A percentile compares a stretch with the other conserved stretches of the same genome.
Evolutionary conservation across 2,329 filamentous ascomycete genomes (phyloP).

Genomic region (Volutella citrinella): DNA sequence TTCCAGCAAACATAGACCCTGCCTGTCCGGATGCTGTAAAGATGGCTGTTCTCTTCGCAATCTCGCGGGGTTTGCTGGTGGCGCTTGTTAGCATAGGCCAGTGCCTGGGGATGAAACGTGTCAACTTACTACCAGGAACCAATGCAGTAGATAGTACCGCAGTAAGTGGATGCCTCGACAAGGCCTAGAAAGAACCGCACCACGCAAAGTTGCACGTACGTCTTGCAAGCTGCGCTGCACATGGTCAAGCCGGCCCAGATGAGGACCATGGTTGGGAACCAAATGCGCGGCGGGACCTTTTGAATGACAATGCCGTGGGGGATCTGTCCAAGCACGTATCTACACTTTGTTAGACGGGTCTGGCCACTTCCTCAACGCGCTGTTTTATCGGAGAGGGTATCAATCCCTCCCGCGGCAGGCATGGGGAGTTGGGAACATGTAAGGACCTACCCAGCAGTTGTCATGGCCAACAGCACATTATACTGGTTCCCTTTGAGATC

Average conservation of each 20-base stretch:
- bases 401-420: too few relatives aligned
- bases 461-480: constrained; percentile 23
- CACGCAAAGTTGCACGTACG: constrained; percentile 24
- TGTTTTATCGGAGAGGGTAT: neutral
- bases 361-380: neutral
- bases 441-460: constrained; percentile 24
- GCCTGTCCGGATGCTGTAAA: constrained; percentile 56
- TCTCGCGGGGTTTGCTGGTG: constrained; percentile 48
- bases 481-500: constrained; percentile 40
- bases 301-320: constrained; percentile 57
- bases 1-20: constrained; percentile 57
- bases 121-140: constrained; percentile 58
- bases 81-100: too few relatives aligned
- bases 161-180: constrained; percentile 26
- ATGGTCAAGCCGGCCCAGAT: constrained; percentile 57
- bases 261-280: constrained; percentile 57
- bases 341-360: neutral
- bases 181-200: constrained; percentile 28
- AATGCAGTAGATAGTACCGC: constrained; percentile 33
- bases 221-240: constrained; percentile 31
- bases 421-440: too few relatives aligned
- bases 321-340: constrained; percentile 50
- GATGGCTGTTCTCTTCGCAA: constrained; percentile 57
- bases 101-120: too few relatives aligned
- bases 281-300: constrained; percentile 55